Conservation (phyloP, 768 basidiomycete species). For the Mycena maculata region DNA sequence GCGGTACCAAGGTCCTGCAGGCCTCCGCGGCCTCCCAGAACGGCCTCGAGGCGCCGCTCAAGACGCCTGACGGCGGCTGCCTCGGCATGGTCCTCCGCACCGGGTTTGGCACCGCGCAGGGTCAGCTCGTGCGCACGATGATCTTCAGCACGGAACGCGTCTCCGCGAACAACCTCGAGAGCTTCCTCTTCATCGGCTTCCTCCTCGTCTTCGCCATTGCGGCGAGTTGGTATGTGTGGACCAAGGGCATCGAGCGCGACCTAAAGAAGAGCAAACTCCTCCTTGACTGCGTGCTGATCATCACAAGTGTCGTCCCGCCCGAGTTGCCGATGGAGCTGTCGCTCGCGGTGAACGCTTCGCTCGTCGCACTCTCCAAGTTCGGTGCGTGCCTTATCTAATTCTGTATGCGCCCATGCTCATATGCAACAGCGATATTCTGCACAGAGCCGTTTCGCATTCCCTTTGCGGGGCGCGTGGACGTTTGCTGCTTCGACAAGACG, state of each 20-base stretch:
- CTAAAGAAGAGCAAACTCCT: constrained; percentile 95
- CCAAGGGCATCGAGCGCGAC: constrained; percentile 92
- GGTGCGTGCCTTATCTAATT: constrained; percentile 61
- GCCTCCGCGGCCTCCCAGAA: constrained; percentile 51
- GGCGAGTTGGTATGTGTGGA: constrained; percentile 98
- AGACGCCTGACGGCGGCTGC: constrained; percentile 92
- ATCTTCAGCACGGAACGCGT: constrained; percentile 98
- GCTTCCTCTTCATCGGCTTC: constrained; percentile 98
- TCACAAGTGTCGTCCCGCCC: constrained; percentile 97
- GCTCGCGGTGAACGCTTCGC: constrained; percentile 93
- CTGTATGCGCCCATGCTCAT: constrained; percentile 15
- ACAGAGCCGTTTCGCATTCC: constrained; percentile 99
- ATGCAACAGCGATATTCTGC: constrained; percentile 88
- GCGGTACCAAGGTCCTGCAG: constrained; percentile 97
- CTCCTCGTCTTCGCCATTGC: constrained; percentile 97
- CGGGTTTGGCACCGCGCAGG: constrained; percentile 97
- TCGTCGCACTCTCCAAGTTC: constrained; percentile 93
- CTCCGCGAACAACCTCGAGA: constrained; percentile 95
- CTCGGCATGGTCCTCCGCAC: constrained; percentile 93
- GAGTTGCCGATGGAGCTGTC: constrained; percentile 98
- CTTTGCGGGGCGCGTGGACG: constrained; percentile 93
- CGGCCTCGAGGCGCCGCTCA: constrained; percentile 57
- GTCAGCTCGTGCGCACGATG: constrained; percentile 98
- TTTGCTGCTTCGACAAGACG: constrained; percentile 99
- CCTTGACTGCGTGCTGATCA: constrained; percentile 94